Base-by-base conservation (phyloP, 2,329 filamentous ascomycete species). In the Apiospora hydei region DNA sequence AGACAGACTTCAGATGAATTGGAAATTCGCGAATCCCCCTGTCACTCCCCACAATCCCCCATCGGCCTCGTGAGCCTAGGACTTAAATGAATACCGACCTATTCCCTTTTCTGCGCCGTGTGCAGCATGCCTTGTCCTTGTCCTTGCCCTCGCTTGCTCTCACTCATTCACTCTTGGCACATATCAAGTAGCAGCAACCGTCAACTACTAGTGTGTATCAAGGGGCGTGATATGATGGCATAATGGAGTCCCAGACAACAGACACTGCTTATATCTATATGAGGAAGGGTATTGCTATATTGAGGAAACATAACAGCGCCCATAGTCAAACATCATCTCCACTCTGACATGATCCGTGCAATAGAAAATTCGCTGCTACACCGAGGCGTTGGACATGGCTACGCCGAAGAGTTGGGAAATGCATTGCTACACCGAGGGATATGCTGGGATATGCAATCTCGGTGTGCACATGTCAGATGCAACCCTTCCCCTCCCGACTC, bases 51-150 rank as follows among this genome's bases (percentile, higher is more conserved):
- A 64, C 57, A 64, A 64, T 64, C 57, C 34, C 34, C 57, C 57
- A 41, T 38, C 53, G 38, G 38, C 53, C 34, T 61, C 30, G 5
- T 49, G 46, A n/a, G 21, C 11, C 21, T 49, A 49, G 46, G 46
- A 49, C 46, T 49, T n/a, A 11, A 26, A 34, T 3, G 21, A 64
- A 41, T 8, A 8, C 34, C 34, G 57, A 34, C 57, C 57, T 64
- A 41, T 64, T 34, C 57, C 57, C 57, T 41, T 64, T 64, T 64
- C 57, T 64, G 57, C 21, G 16, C 21, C 4, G 10, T 3, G 57
- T 64, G 57, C 57, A 64, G 30, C 6, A 64, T 24, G 34, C 57
- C 57, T 64, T 64, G 57, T 64, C 57, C 57, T 4, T 64, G 57
- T 38, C 51, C 13, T 21, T 38, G 14, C 11, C 30, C 30, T 61